Evolutionary conservation across 768 basidiomycete species (phyloP), one percentile per base, ranked within the genome.

Genomic region (Zangia roseola): DNA sequence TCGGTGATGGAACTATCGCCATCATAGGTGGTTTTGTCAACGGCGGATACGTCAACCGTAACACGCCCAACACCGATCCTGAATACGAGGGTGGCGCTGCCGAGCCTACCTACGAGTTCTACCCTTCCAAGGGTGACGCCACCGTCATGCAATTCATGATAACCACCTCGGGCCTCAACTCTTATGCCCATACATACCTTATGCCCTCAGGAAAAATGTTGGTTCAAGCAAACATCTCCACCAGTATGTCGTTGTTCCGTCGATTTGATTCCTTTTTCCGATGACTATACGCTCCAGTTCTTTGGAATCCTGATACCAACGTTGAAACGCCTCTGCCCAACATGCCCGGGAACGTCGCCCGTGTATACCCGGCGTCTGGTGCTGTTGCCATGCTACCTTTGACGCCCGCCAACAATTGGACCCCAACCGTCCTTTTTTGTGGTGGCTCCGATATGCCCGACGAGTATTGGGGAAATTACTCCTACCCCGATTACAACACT

Each of bases 301-400:
- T 80, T n/a, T 80, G 74, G 75, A 76, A 88, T 53, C 75, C 78
- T 40, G 61, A 69, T 2, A 70, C 64, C 37, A 88, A 88, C 61
- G 47, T 57, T 5, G 86, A 89, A 67, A 82, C 75, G 0, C 66
- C 71, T 9, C 74, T 91, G 10, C 88, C 88, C 1, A 68, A 78
- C 56, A 90, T 89, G 88, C 89, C 88, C 0, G 71, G 72, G 19
- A 67, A 73, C 31, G 83, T 94, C 40, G 81, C 81, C 38, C 86
- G 92, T 38, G 88, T 91, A 20, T 94, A 94, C 63, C 93, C 93
- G n/a, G 94, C 87, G 0, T 92, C 92, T 9, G 92, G 90, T 40
- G 94, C 87, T 3, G 80, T 79, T 9, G 88, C 88, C 41, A 91
- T 98, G 87, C 77, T 98, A 2, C 94, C 94, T 4, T 74, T 98